Evolutionary conservation across 805 yeast genomes (phyloP).

Genomic region (Cyberlindnera maclurae): DNA sequence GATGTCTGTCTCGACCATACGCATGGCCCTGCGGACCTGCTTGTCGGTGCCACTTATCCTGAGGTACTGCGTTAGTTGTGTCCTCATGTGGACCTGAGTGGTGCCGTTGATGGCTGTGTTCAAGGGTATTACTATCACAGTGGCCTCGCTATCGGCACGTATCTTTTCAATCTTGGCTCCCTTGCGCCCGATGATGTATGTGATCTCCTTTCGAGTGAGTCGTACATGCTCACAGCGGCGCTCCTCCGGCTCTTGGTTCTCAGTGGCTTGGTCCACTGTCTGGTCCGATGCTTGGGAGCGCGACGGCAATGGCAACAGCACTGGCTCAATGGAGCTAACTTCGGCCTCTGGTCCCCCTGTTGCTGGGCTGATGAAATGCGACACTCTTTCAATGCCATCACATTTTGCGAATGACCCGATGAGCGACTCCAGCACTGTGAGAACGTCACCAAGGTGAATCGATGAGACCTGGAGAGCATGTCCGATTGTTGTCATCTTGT

Average conservation of each 20-base stretch:
- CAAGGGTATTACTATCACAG: slow-evolving; percentile 33
- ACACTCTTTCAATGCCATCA: no score
- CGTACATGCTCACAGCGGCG: slow-evolving; percentile 8
- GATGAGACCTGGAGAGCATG: no score
- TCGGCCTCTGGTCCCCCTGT: no score
- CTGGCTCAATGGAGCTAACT: no score
- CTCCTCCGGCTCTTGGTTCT: not conserved
- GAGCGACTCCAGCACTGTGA: no score
- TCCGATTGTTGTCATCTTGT: no score
- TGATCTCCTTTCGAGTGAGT: slow-evolving; percentile 29
- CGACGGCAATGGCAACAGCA: no score
- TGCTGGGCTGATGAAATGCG: no score
- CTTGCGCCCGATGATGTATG: slow-evolving; percentile 36
- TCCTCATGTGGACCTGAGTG: slow-evolving; percentile 5
- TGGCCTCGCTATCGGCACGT: slow-evolving; percentile 29
- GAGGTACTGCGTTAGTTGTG: slow-evolving; percentile 22
- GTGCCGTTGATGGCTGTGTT: slow-evolving; percentile 11
- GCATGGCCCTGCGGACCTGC: slow-evolving; percentile 23
- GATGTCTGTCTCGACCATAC: slow-evolving; percentile 22
- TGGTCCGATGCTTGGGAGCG: no score
- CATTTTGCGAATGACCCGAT: no score
- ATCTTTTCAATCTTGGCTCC: slow-evolving; percentile 33
- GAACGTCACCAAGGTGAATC: no score
- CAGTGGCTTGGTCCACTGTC: no score
- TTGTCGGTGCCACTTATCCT: slow-evolving; percentile 25